Conservation (phyloP, 371 early-diverging fungal species). For the Cokeromyces recurvatus region DNA sequence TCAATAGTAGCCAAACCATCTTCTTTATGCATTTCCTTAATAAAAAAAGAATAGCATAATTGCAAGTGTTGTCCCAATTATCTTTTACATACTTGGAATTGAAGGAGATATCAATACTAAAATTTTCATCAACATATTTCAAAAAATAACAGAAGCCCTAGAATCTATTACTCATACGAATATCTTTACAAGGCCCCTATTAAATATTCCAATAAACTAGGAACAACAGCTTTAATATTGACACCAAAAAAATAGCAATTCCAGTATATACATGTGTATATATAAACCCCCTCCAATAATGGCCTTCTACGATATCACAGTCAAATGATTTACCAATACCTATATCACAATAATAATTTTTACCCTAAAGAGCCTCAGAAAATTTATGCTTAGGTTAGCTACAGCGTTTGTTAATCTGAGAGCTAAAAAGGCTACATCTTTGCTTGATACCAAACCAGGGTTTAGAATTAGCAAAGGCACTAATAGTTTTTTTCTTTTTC, state of each 20-base stretch:
- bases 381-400: slow-evolving; percentile 43
- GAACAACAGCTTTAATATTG: slow-evolving; percentile 52
- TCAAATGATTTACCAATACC: slow-evolving; percentile 32
- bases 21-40: slow-evolving; percentile 41
- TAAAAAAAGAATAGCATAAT: slow-evolving; percentile 50
- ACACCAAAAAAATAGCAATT: slow-evolving; percentile 46
- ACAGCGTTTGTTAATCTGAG: not conserved
- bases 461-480: too few relatives aligned
- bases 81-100: slow-evolving; percentile 53
- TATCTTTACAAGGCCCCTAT: slow-evolving; percentile 55
- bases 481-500: too few relatives aligned
- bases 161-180: slow-evolving; percentile 42
- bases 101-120: slow-evolving; percentile 47
- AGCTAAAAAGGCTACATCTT: too few relatives aligned
- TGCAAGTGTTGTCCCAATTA: slow-evolving; percentile 54
- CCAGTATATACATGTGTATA: slow-evolving; percentile 53
- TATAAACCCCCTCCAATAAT: too few relatives aligned
- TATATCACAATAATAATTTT: slow-evolving; percentile 45
- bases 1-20: slow-evolving; percentile 48
- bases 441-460: too few relatives aligned
- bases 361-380: slow-evolving; percentile 45
- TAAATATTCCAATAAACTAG: slow-evolving; percentile 52
- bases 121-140: slow-evolving; percentile 52
- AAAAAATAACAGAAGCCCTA: slow-evolving; percentile 49
- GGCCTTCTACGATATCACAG: slow-evolving; percentile 44